Percentiles rank a stretch among this genome's conserved stretches.
These are phyloP conservation scores for Pulveroboletus sp. DNA, from an alignment of 768 basidiomycete species.

Conservation along the genomic window DNA sequence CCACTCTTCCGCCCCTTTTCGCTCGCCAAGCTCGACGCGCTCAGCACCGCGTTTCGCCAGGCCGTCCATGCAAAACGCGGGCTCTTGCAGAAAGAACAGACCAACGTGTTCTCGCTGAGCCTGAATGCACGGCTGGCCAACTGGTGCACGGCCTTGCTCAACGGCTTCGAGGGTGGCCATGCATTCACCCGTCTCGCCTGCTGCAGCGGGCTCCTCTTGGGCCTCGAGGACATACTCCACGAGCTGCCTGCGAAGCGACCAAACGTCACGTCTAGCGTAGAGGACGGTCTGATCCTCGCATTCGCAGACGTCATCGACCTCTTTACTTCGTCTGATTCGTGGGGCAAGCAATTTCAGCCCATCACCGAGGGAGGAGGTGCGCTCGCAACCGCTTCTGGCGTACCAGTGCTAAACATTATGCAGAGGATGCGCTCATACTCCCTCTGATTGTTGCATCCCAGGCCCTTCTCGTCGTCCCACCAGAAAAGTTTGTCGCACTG, in stretches of 20 bases:
- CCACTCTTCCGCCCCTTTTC: slow-evolving; percentile 31
- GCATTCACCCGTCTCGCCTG: slow-evolving; percentile 60
- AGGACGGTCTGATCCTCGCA: slow-evolving; percentile 66
- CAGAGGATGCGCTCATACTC: slow-evolving; percentile 42
- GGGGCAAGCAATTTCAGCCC: slow-evolving; percentile 72
- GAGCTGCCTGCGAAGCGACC: slow-evolving; percentile 27
- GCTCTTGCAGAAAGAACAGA: slow-evolving; percentile 28
- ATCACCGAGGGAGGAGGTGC: slow-evolving; percentile 42
- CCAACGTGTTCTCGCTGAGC: slow-evolving; percentile 31
- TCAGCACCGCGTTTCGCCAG: slow-evolving; percentile 28
- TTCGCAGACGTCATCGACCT: slow-evolving; percentile 74
- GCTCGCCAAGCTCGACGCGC: slow-evolving; percentile 25
- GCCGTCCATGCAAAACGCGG: slow-evolving; percentile 30
- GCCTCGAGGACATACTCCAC: slow-evolving; percentile 52
- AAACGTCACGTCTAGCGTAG: slow-evolving; percentile 42
- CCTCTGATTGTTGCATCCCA: slow-evolving; percentile 59
- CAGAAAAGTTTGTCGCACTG: slow-evolving; percentile 55
- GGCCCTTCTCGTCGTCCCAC: slow-evolving; percentile 53
- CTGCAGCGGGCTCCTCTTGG: slow-evolving; percentile 62
- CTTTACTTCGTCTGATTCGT: slow-evolving; percentile 43
- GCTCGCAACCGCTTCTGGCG: slow-evolving; percentile 5
- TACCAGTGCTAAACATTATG: slow-evolving; percentile 7
- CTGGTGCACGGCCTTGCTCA: slow-evolving; percentile 53
- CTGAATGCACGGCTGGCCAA: slow-evolving; percentile 39
- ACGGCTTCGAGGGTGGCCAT: slow-evolving; percentile 65